phyloP scores from a whole-genome alignment of 352 stramenopile species.

The Elongisporangium anandrum region DNA sequence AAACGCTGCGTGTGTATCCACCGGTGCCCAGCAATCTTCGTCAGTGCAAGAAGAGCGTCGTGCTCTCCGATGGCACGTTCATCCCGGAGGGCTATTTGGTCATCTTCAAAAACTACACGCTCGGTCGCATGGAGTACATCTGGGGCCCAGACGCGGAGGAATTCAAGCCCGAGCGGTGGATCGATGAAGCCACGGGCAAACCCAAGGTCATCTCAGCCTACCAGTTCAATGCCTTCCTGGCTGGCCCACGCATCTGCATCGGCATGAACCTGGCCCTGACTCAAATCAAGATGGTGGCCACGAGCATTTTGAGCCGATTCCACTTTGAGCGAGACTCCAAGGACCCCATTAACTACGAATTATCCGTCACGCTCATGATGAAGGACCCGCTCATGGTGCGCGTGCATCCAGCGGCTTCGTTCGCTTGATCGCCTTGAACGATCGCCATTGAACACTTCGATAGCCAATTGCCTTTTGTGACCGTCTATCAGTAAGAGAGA shows the following conservation, averaged over 20 bases:
- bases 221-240: slow-evolving; percentile 54
- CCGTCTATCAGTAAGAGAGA: too few species aligned
- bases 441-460: too few species aligned
- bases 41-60: slow-evolving; percentile 35
- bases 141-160: slow-evolving; percentile 40
- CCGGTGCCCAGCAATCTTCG: slow-evolving; percentile 55
- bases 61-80: slow-evolving; percentile 52
- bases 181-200: slow-evolving; percentile 28
- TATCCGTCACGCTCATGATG: not conserved
- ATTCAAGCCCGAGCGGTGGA: slow-evolving; percentile 57
- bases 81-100: slow-evolving; percentile 35
- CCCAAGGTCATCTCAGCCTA: slow-evolving; percentile 27
- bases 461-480: too few species aligned
- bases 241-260: slow-evolving; percentile 43
- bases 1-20: slow-evolving; percentile 69
- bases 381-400: not conserved
- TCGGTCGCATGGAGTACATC: slow-evolving; percentile 32
- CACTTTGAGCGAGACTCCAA: slow-evolving; percentile 16
- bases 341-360: slow-evolving; percentile 5
- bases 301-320: slow-evolving; percentile 33
- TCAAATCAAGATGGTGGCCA: slow-evolving; percentile 40
- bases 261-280: slow-evolving; percentile 33
- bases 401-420: not conserved
- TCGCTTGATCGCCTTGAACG: too few species aligned
- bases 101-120: slow-evolving; percentile 42